Base-by-base conservation (phyloP, 2,329 filamentous ascomycete species). In the Clonostachys chloroleuca region DNA sequence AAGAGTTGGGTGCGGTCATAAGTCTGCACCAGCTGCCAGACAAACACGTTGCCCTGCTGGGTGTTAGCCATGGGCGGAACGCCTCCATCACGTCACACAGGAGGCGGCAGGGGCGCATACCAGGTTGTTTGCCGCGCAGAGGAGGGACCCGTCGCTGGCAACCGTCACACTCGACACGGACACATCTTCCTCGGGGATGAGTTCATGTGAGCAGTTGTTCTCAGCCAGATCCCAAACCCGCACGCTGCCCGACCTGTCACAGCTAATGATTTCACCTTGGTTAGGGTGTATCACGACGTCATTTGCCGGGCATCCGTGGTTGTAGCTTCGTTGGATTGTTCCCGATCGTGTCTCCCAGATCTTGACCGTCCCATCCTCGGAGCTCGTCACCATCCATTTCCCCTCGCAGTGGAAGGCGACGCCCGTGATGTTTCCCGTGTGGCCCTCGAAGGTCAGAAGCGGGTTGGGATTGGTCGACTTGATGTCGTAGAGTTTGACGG, bases 221-320 rank as follows among this genome's bases (percentile, higher is more conserved):
- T 97, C 92, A 9, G 91, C 91, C 48, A 99, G 69, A 61, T 99
- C 94, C 94, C 94, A 99, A 52, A 99, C 88, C 39, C 92, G 79
- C 50, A 99, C 90, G 64, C 91, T 95, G 43, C 94, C 94, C 43
- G 87, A 86, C 34, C 92, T 84, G 65, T 99, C 94, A 64, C 92
- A 96, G 65, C 89, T 95, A 61, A 99, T 96, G 51, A 99, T 86
- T 72, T 99, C 94, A 50, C 92, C 94, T 72, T 99, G 94, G 63
- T 99, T 99, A 0, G 94, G 94, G 65, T 99, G 94, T 48, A 99
- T 99, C n/a, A 97, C 94, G 9, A 99, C 94, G 66, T 99, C 94
- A 61, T 96, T 99, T 45, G 92, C 94, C 0, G 94, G 84, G 34
- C 84, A 86, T 46, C 87, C 88, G 64, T 99, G 94, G 56, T 81